phyloP scores from a whole-genome alignment of 768 basidiomycete genomes.

The Coprinopsis strossmayeri region DNA sequence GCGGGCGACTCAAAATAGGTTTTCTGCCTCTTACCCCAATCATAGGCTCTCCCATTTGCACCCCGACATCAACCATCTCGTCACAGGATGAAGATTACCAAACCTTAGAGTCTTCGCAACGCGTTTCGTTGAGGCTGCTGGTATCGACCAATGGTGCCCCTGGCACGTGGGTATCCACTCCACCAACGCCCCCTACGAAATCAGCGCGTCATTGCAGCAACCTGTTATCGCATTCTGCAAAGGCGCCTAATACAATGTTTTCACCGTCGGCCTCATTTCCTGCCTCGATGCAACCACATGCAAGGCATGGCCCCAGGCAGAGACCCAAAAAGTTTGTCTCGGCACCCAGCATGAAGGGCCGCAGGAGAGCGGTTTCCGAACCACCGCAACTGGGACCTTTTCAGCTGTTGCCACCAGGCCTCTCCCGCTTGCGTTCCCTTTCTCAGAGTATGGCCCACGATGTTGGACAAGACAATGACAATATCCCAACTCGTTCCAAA shows the following conservation, averaged over 20 bases:
- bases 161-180: constrained; percentile 54
- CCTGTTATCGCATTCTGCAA: constrained; percentile 17
- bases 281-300: constrained; percentile 29
- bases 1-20: constrained; percentile 20
- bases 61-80: constrained; percentile 31
- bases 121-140: constrained; percentile 14
- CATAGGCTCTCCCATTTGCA: constrained; percentile 51
- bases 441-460: background rate
- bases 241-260: constrained; percentile 25
- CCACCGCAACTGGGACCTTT: constrained; percentile 9
- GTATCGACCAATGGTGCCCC: constrained; percentile 28
- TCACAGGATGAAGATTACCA: background rate
- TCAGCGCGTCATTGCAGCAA: constrained; percentile 31
- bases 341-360: constrained; percentile 28
- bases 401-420: background rate
- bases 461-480: background rate
- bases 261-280: constrained; percentile 44
- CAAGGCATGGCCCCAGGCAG: constrained; percentile 16
- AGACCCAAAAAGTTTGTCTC: constrained; percentile 34
- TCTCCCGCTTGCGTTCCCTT: background rate
- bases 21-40: constrained; percentile 52
- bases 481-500: constrained; percentile 15
- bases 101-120: constrained; percentile 10
- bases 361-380: constrained; percentile 14
- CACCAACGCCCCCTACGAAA: constrained; percentile 49